These are phyloP conservation scores for Xylariaceae sp. DNA, from an alignment of 2,329 filamentous ascomycete species.

Conservation along the genomic window DNA sequence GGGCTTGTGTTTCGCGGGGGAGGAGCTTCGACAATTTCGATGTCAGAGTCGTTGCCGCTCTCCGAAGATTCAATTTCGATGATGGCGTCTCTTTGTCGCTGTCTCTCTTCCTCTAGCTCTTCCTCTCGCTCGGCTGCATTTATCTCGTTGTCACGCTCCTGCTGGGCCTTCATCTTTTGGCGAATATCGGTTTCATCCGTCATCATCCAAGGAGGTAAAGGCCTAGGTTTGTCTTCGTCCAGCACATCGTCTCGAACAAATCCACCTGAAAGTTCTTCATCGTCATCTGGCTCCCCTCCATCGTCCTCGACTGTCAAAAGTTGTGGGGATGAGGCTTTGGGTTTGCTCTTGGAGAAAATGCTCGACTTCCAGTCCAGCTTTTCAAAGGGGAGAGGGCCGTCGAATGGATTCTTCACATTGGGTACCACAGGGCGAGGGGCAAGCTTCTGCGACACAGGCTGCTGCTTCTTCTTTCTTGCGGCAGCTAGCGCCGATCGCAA, in stretches of 20 bases:
- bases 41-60: constrained; percentile 46
- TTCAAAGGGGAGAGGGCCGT: constrained; percentile 86
- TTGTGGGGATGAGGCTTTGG: constrained; percentile 20
- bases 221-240: constrained; percentile 47
- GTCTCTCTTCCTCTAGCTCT: constrained; percentile 53
- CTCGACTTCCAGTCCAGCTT: constrained; percentile 70
- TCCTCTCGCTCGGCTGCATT: constrained; percentile 62
- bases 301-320: constrained; percentile 18
- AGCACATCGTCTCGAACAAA: constrained; percentile 31
- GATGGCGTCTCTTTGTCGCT: constrained; percentile 46
- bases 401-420: constrained; percentile 63
- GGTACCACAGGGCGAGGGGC: constrained; percentile 36
- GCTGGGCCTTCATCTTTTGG: constrained; percentile 58
- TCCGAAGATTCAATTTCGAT: constrained; percentile 64
- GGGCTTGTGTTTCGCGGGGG: constrained; percentile 34
- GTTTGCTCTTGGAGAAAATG: constrained; percentile 48
- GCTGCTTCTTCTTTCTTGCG: constrained; percentile 55
- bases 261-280: constrained; percentile 35
- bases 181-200: constrained; percentile 62
- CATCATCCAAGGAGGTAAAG: constrained; percentile 73
- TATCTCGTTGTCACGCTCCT: constrained; percentile 55
- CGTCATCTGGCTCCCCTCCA: constrained; percentile 6
- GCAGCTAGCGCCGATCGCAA: constrained; percentile 72
- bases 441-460: constrained; percentile 21
- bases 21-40: constrained; percentile 56